phyloP scores from a whole-genome alignment of 2,329 filamentous ascomycete species.

The Trichothecium sympodiale region DNA sequence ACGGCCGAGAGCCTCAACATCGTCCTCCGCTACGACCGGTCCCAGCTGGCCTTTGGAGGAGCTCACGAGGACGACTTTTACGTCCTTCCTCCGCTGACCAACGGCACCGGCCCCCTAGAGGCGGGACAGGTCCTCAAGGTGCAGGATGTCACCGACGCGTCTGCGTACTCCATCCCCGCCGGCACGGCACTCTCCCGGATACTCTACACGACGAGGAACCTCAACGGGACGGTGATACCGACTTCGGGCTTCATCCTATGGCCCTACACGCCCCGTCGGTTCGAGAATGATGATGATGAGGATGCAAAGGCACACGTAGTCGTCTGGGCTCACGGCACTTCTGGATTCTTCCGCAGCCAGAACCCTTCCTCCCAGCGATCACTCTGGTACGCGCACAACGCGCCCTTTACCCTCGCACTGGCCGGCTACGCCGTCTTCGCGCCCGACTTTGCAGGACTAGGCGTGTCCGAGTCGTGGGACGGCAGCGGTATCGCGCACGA shows the following conservation, averaged over 20 bases:
- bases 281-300: background rate
- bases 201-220: background rate
- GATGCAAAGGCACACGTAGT: background rate
- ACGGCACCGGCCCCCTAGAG: background rate
- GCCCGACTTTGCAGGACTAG: background rate
- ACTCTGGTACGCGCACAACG: background rate
- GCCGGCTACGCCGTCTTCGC: background rate
- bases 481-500: background rate
- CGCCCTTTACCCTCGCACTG: background rate
- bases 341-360: background rate
- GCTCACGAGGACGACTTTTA: conserved; percentile 6
- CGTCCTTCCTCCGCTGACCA: background rate
- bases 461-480: background rate
- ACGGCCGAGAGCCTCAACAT: conserved; percentile 5
- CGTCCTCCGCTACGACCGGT: conserved; percentile 7
- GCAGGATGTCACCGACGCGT: background rate
- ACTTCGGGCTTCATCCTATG: background rate
- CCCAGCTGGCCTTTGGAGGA: conserved; percentile 8
- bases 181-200: background rate
- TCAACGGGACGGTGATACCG: background rate
- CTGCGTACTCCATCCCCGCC: background rate
- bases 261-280: background rate
- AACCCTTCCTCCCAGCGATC: background rate
- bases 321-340: background rate
- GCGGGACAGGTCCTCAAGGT: background rate